Percentiles rank a stretch among this genome's conserved stretches.
Conservation (phyloP, 805 yeast genomes). For the Teunomyces stri region DNA sequence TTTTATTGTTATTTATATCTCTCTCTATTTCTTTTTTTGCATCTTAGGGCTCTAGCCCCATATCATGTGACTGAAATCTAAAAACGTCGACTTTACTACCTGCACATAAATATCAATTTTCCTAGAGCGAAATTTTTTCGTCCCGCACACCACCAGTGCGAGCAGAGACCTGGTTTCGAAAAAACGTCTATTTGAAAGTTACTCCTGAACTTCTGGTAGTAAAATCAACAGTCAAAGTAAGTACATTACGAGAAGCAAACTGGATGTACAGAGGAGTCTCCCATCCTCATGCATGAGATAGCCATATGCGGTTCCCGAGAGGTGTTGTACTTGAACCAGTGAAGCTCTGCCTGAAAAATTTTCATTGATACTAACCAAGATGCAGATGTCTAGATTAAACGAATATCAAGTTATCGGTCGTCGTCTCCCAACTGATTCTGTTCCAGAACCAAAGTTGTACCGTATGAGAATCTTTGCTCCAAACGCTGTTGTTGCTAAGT, state of each 20-base stretch:
- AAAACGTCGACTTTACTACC: not conserved
- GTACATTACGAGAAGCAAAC: not conserved
- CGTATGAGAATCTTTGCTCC: conserved; percentile 99
- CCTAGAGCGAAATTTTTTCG: conserved; percentile 2
- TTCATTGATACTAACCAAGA: conserved; percentile 5
- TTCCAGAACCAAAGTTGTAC: conserved; percentile 99
- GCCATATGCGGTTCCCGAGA: not conserved
- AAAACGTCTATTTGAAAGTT: conserved; percentile 8
- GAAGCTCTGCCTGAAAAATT: not conserved
- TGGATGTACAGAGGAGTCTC: not conserved
- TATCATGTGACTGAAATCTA: not conserved
- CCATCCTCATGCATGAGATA: not conserved
- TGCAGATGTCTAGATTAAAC: conserved; percentile 84
- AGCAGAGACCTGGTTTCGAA: conserved; percentile 5
- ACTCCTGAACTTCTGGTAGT: conserved; percentile 3
- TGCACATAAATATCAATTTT: conserved; percentile 5
- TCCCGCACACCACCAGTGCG: conserved; percentile 2
- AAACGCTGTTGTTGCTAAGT: conserved; percentile 98
- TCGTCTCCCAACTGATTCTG: conserved; percentile 98
- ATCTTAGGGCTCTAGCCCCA: conserved; percentile 6
- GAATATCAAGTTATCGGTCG: conserved; percentile 99
- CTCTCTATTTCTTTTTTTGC: not conserved
- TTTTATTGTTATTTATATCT: too few species aligned
- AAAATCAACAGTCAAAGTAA: conserved; percentile 11
- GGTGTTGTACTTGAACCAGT: not conserved